These are phyloP conservation scores for Didymella segeticola DNA, from an alignment of 2,329 filamentous ascomycete genomes.

Conservation along the genomic window DNA sequence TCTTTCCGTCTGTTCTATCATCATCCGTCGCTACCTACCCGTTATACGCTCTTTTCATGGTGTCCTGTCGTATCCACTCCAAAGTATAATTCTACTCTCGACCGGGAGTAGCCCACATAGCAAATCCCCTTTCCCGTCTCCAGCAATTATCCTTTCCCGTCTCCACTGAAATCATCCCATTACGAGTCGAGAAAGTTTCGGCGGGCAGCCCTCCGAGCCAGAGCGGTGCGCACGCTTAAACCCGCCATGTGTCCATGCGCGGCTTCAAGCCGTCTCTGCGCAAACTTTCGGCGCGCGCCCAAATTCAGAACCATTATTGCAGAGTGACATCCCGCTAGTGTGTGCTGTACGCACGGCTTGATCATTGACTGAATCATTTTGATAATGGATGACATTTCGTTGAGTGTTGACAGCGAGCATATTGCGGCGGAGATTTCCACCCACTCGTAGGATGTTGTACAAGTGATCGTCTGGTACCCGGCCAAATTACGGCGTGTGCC, in stretches of 20 bases:
- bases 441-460: not conserved
- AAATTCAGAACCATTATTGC: not conserved
- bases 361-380: not conserved
- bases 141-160: not conserved
- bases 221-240: not conserved
- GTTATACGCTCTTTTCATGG: not conserved
- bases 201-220: not conserved
- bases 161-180: not conserved
- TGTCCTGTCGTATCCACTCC: not conserved
- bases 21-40: not conserved
- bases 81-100: not conserved
- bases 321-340: not conserved
- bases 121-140: not conserved
- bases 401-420: not conserved
- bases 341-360: not conserved
- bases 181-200: constrained; percentile 2
- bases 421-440: not conserved
- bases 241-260: not conserved
- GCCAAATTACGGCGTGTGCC: not conserved
- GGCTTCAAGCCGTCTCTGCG: constrained; percentile 1
- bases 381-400: not conserved
- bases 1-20: not conserved
- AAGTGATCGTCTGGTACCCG: constrained; percentile 1
- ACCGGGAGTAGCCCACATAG: not conserved
- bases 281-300: constrained; percentile 4